phyloP scores from a whole-genome alignment of 2,329 filamentous ascomycete species.

The Gnomoniopsis sp. region DNA sequence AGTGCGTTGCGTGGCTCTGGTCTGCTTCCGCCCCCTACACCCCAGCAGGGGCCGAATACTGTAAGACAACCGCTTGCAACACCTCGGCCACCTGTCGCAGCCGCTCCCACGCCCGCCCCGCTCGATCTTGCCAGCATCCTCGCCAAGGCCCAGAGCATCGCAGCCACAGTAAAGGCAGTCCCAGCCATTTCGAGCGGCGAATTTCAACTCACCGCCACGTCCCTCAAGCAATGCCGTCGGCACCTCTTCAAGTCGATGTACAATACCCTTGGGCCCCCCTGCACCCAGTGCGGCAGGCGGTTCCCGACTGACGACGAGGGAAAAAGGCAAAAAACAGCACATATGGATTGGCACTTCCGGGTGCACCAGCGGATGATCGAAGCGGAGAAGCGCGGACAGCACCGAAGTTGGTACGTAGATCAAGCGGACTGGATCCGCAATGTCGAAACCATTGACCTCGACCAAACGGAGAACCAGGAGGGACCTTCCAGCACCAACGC shows the following conservation, averaged over 20 bases:
- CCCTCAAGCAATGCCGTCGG: constrained; percentile 75
- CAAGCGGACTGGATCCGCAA: constrained; percentile 92
- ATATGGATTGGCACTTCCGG: constrained; percentile 98
- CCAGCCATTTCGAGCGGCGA: constrained; percentile 28
- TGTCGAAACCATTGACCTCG: constrained; percentile 72
- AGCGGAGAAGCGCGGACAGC: constrained; percentile 79
- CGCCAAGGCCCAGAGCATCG: constrained; percentile 20
- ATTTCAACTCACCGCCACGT: constrained; percentile 61
- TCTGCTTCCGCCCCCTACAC: constrained; percentile 48
- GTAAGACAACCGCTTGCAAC: constrained; percentile 30
- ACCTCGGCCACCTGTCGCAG: constrained; percentile 22
- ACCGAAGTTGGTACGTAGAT: constrained; percentile 92
- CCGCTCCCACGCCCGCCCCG: constrained; percentile 15
- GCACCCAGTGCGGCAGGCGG: constrained; percentile 85
- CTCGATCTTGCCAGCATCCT: constrained; percentile 27
- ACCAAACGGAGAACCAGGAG: constrained; percentile 35
- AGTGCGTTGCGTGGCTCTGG: constrained; percentile 67
- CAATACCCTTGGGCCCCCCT: constrained; percentile 79
- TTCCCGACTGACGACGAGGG: constrained; percentile 77
- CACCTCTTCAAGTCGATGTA: constrained; percentile 73
- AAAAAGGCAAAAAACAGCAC: constrained; percentile 79
- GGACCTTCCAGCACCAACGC: constrained; percentile 30
- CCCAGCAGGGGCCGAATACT: constrained; percentile 36
- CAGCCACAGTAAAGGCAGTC: constrained; percentile 16
- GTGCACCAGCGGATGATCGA: constrained; percentile 88